These are phyloP conservation scores for Sporothrix pseudoabietina DNA, from an alignment of 2,329 filamentous ascomycete genomes.

Conservation along the genomic window DNA sequence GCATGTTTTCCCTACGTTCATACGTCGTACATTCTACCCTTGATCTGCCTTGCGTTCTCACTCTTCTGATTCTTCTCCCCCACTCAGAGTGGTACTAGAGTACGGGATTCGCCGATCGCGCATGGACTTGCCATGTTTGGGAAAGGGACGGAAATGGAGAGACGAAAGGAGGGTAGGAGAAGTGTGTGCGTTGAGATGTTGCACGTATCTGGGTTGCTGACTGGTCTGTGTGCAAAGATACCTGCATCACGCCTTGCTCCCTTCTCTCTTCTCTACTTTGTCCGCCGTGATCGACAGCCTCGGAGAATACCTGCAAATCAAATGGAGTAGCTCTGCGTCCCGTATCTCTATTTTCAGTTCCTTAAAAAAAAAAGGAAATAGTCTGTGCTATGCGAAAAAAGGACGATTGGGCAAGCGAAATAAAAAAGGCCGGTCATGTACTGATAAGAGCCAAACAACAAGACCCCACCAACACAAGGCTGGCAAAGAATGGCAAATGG, in stretches of 20 bases:
- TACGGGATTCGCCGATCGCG: slow-evolving; percentile 3
- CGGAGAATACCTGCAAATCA: neutral
- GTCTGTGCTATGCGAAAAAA: neutral
- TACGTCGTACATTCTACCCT: neutral
- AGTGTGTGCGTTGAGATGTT: neutral
- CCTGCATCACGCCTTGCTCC: neutral
- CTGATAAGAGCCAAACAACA: neutral
- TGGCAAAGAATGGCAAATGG: neutral
- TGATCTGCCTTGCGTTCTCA: neutral
- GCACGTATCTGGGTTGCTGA: neutral
- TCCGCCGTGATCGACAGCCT: neutral
- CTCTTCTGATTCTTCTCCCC: neutral
- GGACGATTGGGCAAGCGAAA: neutral
- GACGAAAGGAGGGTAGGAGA: neutral
- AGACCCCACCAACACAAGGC: neutral
- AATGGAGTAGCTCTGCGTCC: neutral
- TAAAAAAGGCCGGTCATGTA: neutral
- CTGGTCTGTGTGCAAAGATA: neutral
- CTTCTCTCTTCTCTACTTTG: neutral
- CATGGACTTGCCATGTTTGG: neutral
- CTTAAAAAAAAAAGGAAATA: neutral
- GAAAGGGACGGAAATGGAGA: too few relatives aligned
- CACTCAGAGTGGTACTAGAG: neutral
- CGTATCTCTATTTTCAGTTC: neutral
- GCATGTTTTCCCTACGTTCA: neutral